Percentiles rank a stretch among this genome's conserved stretches.
phyloP scores from a whole-genome alignment of 441 rosid genomes.

The Euphorbia schlechtendalii region DNA sequence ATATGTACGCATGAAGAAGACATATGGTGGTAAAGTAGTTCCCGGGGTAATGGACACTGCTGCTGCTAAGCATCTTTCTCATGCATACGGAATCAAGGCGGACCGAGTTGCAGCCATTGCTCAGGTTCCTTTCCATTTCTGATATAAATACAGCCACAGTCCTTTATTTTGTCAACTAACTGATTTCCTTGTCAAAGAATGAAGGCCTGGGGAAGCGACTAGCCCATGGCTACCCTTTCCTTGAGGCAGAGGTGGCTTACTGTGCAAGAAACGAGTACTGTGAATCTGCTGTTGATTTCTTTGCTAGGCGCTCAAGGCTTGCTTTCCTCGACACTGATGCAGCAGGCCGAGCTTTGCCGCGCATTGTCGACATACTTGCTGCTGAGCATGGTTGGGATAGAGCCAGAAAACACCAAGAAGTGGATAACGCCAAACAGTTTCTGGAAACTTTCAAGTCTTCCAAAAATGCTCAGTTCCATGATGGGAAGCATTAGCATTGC shows the following conservation, averaged over 20 bases:
- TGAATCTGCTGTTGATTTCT: constrained; percentile 81
- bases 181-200: too few relatives aligned
- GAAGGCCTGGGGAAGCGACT: constrained; percentile 77
- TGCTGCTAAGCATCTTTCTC: constrained; percentile 81
- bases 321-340: constrained; percentile 97
- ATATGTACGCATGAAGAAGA: constrained; percentile 76
- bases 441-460: constrained; percentile 89
- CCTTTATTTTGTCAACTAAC: too few relatives aligned
- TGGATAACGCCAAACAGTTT: constrained; percentile 50
- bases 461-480: constrained; percentile 83
- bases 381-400: constrained; percentile 72
- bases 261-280: constrained; percentile 88
- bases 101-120: constrained; percentile 78
- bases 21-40: constrained; percentile 67
- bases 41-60: constrained; percentile 87
- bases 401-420: constrained; percentile 59
- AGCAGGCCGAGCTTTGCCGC: constrained; percentile 74
- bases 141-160: too few relatives aligned
- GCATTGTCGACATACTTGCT: constrained; percentile 64
- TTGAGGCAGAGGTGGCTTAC: constrained; percentile 92
- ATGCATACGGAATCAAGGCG: constrained; percentile 81
- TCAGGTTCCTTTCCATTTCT: too few relatives aligned
- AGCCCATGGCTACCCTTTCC: constrained; percentile 79
- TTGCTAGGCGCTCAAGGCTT: constrained; percentile 88
- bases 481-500: constrained; percentile 58